Conservation (phyloP, 179 eudicot species). For the Nepenthes alata region DNA sequence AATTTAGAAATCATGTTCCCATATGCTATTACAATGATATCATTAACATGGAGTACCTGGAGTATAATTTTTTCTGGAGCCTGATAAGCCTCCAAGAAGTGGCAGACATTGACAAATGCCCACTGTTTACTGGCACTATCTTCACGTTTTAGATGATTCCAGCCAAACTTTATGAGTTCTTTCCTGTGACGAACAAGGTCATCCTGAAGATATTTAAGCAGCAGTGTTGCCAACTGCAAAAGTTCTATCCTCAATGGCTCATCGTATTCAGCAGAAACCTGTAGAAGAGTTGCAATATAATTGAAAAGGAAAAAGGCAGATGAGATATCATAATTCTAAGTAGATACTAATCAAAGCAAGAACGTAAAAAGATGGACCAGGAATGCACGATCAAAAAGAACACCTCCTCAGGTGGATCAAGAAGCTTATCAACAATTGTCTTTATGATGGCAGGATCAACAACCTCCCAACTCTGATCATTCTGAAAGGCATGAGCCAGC, state of each 20-base stretch:
- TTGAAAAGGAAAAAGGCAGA: not conserved
- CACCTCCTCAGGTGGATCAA: conserved; percentile 99
- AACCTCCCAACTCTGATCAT: conserved; percentile 96
- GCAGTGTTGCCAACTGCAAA: conserved; percentile 90
- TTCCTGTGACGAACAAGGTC: conserved; percentile 95
- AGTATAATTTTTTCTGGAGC: conserved; percentile 99
- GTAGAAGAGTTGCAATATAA: conserved; percentile 1
- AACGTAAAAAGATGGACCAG: not conserved
- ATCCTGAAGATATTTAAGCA: conserved; percentile 86
- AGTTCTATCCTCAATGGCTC: conserved; percentile 97
- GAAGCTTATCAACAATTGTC: conserved; percentile 88
- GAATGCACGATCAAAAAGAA: not conserved
- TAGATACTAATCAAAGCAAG: not conserved
- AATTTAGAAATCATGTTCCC: not conserved
- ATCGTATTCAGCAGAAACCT: conserved; percentile 98
- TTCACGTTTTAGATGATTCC: conserved; percentile 99
- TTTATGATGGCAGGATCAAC: conserved; percentile 72
- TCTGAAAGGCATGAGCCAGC: conserved; percentile 95
- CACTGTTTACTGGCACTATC: conserved; percentile 99
- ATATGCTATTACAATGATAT: not conserved
- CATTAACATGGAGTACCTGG: conserved; percentile 41
- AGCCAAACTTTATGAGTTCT: conserved; percentile 97
- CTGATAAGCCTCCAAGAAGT: conserved; percentile 98
- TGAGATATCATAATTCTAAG: not conserved
- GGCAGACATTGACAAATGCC: conserved; percentile 99